These are phyloP conservation scores for Saturnispora besseyi DNA, from an alignment of 805 yeast species.

Conservation along the genomic window DNA sequence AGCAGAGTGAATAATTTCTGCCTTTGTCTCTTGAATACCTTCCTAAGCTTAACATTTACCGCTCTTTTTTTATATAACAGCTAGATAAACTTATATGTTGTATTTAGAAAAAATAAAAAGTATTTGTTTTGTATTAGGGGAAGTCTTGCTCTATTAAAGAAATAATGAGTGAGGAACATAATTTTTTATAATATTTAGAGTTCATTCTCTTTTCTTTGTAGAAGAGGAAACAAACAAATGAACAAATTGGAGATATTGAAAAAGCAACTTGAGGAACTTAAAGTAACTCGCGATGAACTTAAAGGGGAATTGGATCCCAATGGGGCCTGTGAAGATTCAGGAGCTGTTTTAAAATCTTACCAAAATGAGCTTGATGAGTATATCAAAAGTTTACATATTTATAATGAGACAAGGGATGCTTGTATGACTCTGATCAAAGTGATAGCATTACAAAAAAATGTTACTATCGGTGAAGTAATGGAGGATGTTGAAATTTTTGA, in stretches of 20 bases:
- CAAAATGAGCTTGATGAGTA: conserved; percentile 41
- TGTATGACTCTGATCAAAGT: conserved; percentile 48
- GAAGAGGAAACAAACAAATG: background rate
- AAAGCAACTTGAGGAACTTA: background rate
- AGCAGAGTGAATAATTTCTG: background rate
- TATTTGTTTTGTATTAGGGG: background rate
- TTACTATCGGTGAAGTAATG: conserved; percentile 39
- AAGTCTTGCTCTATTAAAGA: background rate
- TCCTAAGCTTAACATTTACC: background rate
- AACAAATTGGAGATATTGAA: background rate
- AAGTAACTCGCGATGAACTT: background rate
- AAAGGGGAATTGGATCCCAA: background rate
- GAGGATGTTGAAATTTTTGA: conserved; percentile 41
- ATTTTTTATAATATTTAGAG: background rate
- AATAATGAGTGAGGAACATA: background rate
- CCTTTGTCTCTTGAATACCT: background rate
- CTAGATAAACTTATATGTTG: background rate
- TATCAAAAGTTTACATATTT: conserved; percentile 42
- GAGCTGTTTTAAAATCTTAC: background rate
- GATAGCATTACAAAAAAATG: conserved; percentile 50
- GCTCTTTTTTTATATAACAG: background rate
- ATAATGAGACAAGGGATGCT: conserved; percentile 56
- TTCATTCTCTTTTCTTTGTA: background rate
- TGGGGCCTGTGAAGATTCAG: background rate
- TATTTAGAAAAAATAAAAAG: background rate